These are phyloP conservation scores for Trichoderma koningii DNA, from an alignment of 2,329 filamentous ascomycete species.

Conservation along the genomic window DNA sequence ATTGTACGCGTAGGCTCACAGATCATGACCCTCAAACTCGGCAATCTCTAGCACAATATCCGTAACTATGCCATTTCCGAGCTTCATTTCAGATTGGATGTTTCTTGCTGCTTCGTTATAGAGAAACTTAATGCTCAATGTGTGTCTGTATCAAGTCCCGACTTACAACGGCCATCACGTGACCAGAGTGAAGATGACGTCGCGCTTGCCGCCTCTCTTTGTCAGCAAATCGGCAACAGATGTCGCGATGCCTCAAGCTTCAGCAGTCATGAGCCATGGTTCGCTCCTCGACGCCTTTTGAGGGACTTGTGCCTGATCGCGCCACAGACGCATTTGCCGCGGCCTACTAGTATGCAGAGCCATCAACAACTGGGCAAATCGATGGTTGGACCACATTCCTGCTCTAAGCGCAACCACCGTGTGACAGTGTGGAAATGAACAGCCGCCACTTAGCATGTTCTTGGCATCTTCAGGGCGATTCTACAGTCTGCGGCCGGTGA, in stretches of 20 bases:
- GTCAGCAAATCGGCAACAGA: conserved; percentile 7
- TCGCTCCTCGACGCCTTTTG: background rate
- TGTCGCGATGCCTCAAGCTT: conserved; percentile 5
- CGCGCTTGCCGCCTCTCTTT: background rate
- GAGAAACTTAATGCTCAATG: background rate
- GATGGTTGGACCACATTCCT: background rate
- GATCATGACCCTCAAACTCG: background rate
- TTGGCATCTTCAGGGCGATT: background rate
- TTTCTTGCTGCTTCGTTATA: background rate
- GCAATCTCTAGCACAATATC: background rate
- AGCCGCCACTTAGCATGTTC: background rate
- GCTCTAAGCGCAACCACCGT: conserved; percentile 1
- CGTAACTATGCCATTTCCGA: background rate
- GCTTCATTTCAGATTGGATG: background rate
- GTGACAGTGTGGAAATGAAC: background rate
- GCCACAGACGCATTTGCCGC: background rate
- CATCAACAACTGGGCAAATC: background rate
- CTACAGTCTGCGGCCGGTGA: conserved; percentile 1
- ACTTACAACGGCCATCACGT: background rate
- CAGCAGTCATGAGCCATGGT: background rate
- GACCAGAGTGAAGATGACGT: conserved; percentile 4
- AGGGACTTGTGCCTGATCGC: conserved; percentile 7
- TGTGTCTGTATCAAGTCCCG: background rate
- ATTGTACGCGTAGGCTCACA: background rate
- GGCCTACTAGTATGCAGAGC: background rate